Base-by-base conservation (phyloP, 306 rosid species). In the Castanea crenata region DNA sequence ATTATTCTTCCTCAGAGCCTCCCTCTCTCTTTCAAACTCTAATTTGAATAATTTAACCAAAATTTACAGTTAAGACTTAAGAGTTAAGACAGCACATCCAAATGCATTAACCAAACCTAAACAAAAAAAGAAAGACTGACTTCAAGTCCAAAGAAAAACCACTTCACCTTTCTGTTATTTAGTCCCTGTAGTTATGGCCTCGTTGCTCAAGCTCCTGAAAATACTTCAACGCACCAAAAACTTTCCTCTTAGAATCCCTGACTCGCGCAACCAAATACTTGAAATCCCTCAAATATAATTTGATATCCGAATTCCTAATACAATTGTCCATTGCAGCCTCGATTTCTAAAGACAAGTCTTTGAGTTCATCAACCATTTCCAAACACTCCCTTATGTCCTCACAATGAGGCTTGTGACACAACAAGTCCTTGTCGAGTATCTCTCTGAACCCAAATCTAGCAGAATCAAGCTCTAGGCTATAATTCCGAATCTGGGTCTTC, bases 171-270 rank as follows among this genome's bases (percentile, higher is more conserved):
- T 34, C 51, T 18, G 52, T 13, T 67, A 8, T 67, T 18, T 16
- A 21, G 15, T 67, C 38, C 11, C 8, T 20, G 16, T 67, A 14
- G 15, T n/a, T 9, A 21, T 67, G 27, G 7, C 27, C 34, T 38
- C 54, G 63, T 35, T 27, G 38, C 25, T 73, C 76, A 29, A 73
- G 76, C 76, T 73, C 76, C 76, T 73, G 76, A 54, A 73, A 73
- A 73, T 54, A 54, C 62, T 54, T 54, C 59, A 73, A 72, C 0
- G 76, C 63, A 13, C 59, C 62, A 54, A 73, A 29, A 23, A 73
- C 58, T 8, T 54, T 20, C 21, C 46, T 59, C 15, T 29, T 54
- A 15, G 58, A 73, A 15, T 46, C 23, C 59, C 35, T 54, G n/a
- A 52, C 20, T 27, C 3, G 59, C 6, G 34, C 62, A 73, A 73